Evolutionary conservation across 2,329 filamentous ascomycete genomes (phyloP), one percentile per base, ranked within the genome.

Genomic region (Cytospora leucostoma): DNA sequence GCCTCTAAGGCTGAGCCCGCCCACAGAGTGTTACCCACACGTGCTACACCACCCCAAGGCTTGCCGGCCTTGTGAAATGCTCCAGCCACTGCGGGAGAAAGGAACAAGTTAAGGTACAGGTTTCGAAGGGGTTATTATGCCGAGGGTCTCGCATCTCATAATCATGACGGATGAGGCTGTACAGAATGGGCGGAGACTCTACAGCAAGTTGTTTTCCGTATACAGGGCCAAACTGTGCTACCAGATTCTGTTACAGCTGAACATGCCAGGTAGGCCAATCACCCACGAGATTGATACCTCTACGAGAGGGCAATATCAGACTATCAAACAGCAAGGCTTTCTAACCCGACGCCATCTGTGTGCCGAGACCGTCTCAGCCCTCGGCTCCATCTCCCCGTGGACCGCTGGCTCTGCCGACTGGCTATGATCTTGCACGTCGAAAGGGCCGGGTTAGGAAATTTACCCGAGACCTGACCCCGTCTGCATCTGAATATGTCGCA

Each of bases 161-260:
- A 52, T 38, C 47, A 50, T 38, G 56, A 53, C 27, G 15, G 37
- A 47, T 47, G 58, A 49, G 58, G 58, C 50, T 54, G 34, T 57
- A 35, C 40, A 53, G n/a, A 44, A 40, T 37, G 27, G 54, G 35
- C 44, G 40, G 40, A 54, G 38, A 40, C 44, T 58, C 56, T 47
- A n/a, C 50, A 47, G 32, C 37, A 60, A 35, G 17, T 58, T 49
- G 49, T 32, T 32, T 49, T 38, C 27, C 37, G 34, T 54, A 34
- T 35, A 32, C 49, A 38, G 19, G 40, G 8, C 27, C 32, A 54
- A 32, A 49, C 38, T n/a, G 61, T 62, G 55, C 54, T 47, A 62
- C 61, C 55, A 40, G 17, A 34, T 32, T 37, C 19, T 59, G 55
- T 49, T 53, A 35, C 55, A 59, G 32, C 27, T 21, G 44, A 34